Base-by-base conservation (phyloP, 2,329 filamentous ascomycete species). In the Trichophyton equinum region DNA sequence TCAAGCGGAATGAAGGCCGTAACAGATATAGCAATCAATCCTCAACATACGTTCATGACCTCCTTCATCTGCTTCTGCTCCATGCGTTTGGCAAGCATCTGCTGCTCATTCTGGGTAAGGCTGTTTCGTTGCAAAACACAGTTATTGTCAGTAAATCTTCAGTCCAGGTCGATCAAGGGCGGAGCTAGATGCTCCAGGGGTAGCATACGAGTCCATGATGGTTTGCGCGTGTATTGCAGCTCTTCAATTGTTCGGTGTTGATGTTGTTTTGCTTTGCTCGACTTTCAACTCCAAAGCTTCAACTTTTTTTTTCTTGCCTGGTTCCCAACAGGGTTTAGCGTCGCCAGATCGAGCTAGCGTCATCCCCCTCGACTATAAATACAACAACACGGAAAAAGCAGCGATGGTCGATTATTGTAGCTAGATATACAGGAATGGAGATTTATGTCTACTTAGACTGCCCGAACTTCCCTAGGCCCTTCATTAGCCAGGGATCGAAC, bases 61-160 rank as follows among this genome's bases (percentile, higher is more conserved):
- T 97, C 92, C 80, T 96, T 96, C 82, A 99, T 89, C 79, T 99
- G 94, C 78, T 94, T 95, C 79, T 89, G 88, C 81, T 97, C 91
- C 84, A 99, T 91, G 77, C 94, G 90, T 78, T 84, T 79, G 77
- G 95, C 87, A 73, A 99, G 88, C 82, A 94, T 89, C 78, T 89
- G 88, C 81, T 95, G 89, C 81, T 97, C 92, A 70, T 84, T 76
- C 70, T 81, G 74, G 68, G 83, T 89, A 73, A 95, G 87, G 68
- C 85, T 87, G 69, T 58, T 63, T 51, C 1, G 25, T 60, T 36
- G 58, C 62, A 22, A 60, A 60, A 38, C 38, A 36, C 36, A 22
- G 47, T 8, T 8, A 3, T 42, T 46, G 49, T 53, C 13, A 49
- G 25, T 13, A 30, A 30, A 30, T 30, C 5, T 7, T 30, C 27